Evolutionary conservation across 768 basidiomycete genomes (phyloP).

Genomic region (Mycena maculata): DNA sequence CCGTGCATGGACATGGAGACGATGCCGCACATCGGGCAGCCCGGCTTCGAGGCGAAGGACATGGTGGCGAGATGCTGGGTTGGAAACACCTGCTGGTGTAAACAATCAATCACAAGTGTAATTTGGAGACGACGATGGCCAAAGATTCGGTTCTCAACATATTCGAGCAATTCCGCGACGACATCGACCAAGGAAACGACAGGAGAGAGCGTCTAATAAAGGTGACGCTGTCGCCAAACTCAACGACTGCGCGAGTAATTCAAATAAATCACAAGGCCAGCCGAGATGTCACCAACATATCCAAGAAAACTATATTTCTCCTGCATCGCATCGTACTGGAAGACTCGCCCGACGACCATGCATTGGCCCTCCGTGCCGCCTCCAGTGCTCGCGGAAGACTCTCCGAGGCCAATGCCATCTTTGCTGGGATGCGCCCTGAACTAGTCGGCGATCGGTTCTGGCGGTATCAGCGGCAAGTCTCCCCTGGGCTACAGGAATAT

Average conservation of each 20-base stretch:
- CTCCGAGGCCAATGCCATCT: conserved; percentile 71
- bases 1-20: conserved; percentile 65
- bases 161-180: conserved; percentile 74
- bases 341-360: conserved; percentile 45
- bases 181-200: conserved; percentile 88
- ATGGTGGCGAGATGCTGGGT: conserved; percentile 41
- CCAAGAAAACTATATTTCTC: conserved; percentile 95
- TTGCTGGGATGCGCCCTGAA: conserved; percentile 70
- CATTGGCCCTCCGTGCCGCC: conserved; percentile 57
- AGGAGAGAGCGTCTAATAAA: conserved; percentile 92
- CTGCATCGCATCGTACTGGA: conserved; percentile 76
- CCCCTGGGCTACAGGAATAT: conserved; percentile 92
- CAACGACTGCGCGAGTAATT: background rate
- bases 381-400: conserved; percentile 69
- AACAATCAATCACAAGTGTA: background rate
- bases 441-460: conserved; percentile 79
- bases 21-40: conserved; percentile 84
- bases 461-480: conserved; percentile 79
- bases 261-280: conserved; percentile 62
- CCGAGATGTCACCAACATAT: conserved; percentile 90
- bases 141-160: conserved; percentile 41
- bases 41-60: conserved; percentile 70
- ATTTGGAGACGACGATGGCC: conserved; percentile 26
- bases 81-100: conserved; percentile 3
- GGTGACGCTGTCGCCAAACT: conserved; percentile 48